Conservation (phyloP, 441 rosid species). For the Omphalea diandra region DNA sequence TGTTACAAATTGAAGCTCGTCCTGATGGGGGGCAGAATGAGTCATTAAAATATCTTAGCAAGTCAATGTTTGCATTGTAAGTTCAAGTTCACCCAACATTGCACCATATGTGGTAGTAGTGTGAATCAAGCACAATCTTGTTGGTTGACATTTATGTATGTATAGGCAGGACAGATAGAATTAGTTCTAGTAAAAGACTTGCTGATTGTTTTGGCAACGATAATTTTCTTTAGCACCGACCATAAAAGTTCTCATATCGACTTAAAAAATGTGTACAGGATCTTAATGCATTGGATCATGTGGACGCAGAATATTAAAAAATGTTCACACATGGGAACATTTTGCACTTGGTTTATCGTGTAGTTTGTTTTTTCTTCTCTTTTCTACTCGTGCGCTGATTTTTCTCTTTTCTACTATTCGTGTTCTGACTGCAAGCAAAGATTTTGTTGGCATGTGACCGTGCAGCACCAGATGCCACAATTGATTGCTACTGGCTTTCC, state of each 20-base stretch:
- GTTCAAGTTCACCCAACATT: slow-evolving; percentile 4
- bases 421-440: no score
- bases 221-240: background rate
- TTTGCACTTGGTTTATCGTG: background rate
- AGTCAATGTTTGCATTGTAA: slow-evolving; percentile 12
- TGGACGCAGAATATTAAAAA: background rate
- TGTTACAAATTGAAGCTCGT: background rate
- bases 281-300: background rate
- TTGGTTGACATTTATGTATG: background rate
- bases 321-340: background rate
- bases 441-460: background rate
- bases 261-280: background rate
- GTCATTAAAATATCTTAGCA: background rate
- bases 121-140: background rate
- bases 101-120: background rate
- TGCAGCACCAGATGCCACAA: background rate
- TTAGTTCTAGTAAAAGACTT: background rate
- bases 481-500: background rate
- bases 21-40: background rate
- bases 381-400: no score
- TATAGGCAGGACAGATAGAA: background rate
- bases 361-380: background rate
- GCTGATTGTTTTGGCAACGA: background rate
- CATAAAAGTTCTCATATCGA: background rate
- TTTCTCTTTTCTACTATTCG: no score